Conservation (phyloP, 2,329 filamentous ascomycete species). For the Neopestalotiopsis sp. region DNA sequence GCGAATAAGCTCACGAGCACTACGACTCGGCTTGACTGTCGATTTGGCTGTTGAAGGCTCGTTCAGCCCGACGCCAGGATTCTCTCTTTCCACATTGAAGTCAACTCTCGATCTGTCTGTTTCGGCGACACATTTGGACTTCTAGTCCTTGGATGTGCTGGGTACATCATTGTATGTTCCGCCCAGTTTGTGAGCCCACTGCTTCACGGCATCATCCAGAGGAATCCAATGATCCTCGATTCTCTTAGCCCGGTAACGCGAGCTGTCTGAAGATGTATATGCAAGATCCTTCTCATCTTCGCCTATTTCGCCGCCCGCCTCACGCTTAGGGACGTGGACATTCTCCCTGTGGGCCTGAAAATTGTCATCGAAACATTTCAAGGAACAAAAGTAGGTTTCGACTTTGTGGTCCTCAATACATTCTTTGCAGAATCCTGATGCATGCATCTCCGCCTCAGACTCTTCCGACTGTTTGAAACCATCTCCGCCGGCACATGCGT, state of each 20-base stretch:
- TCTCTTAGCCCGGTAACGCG: conserved; percentile 30
- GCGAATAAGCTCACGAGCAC: too few relatives aligned
- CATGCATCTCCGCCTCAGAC: conserved; percentile 24
- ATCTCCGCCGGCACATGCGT: conserved; percentile 47
- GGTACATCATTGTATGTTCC: neutral
- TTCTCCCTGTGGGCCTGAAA: conserved; percentile 44
- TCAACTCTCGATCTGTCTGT: neutral
- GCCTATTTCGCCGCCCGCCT: conserved; percentile 29
- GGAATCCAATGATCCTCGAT: conserved; percentile 33
- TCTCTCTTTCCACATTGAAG: too few relatives aligned
- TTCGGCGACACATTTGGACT: neutral
- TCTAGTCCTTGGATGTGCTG: neutral
- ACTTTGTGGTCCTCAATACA: conserved; percentile 43
- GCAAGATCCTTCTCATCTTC: conserved; percentile 33
- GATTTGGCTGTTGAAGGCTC: neutral
- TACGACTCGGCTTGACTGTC: neutral
- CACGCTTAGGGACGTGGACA: conserved; percentile 36
- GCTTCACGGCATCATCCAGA: conserved; percentile 41
- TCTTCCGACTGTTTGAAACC: conserved; percentile 42
- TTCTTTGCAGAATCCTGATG: conserved; percentile 44
- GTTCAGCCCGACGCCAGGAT: neutral
- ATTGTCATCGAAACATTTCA: conserved; percentile 46
- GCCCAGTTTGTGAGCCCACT: conserved; percentile 54
- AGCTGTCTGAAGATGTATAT: conserved; percentile 28
- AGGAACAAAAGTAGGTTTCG: conserved; percentile 47